A percentile compares a stretch with the other conserved stretches of the same genome.
Evolutionary conservation across 495 filamentous ascomycete species (phyloP).

Genomic region (Poronia punctata): DNA sequence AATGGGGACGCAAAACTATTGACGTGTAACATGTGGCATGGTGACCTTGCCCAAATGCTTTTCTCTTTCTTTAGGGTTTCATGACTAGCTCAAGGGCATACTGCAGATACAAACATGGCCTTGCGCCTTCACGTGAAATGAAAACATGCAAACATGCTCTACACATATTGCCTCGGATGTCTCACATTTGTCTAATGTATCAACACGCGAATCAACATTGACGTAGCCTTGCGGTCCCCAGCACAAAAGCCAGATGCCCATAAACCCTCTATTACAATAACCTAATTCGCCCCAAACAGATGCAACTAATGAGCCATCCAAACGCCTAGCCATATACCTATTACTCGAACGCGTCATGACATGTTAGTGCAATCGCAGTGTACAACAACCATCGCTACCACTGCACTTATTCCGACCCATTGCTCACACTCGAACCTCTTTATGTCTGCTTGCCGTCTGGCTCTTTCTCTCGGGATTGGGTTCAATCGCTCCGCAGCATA

Average conservation of each 20-base stretch:
- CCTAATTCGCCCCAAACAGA: slow-evolving; percentile 11
- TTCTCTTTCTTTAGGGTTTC: slow-evolving; percentile 1
- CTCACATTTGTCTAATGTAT: slow-evolving; percentile 2
- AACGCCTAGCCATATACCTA: slow-evolving; percentile 20
- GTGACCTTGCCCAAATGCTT: slow-evolving; percentile 1
- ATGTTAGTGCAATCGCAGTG: too few relatives aligned
- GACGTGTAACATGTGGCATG: background rate
- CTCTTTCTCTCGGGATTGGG: too few relatives aligned
- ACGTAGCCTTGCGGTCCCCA: background rate
- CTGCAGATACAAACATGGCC: slow-evolving; percentile 1
- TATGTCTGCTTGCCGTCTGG: too few relatives aligned
- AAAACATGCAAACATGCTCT: slow-evolving; percentile 10
- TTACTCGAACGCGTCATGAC: slow-evolving; percentile 3
- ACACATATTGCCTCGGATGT: too few relatives aligned
- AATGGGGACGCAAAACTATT: background rate
- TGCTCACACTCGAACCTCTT: too few relatives aligned
- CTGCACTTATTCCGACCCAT: too few relatives aligned
- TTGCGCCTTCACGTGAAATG: slow-evolving; percentile 2
- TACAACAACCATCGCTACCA: too few relatives aligned
- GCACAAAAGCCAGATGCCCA: slow-evolving; percentile 3
- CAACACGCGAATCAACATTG: background rate
- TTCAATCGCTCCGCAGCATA: slow-evolving; percentile 90
- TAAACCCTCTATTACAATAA: slow-evolving; percentile 19
- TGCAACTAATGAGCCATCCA: slow-evolving; percentile 13
- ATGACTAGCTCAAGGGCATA: background rate